Conservation (phyloP, 148 eudicot species). For the Vaccinium vitisidaea region DNA sequence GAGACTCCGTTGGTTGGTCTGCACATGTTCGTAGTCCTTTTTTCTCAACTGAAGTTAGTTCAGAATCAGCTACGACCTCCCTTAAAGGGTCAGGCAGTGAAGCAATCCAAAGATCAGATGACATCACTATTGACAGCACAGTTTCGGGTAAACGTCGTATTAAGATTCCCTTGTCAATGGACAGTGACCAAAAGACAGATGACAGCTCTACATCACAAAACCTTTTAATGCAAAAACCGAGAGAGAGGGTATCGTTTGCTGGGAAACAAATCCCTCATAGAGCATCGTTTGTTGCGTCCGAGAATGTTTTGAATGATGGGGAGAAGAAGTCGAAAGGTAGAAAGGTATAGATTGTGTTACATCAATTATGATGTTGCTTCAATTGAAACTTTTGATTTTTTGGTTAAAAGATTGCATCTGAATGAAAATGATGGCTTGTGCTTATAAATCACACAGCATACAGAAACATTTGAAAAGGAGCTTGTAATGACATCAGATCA, state of each 20-base stretch:
- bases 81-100: slow-evolving; percentile 79
- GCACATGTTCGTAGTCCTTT: slow-evolving; percentile 57
- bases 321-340: slow-evolving; percentile 46
- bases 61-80: slow-evolving; percentile 95
- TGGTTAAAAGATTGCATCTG: background rate
- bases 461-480: slow-evolving; percentile 73
- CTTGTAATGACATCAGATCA: slow-evolving; percentile 89
- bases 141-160: slow-evolving; percentile 64
- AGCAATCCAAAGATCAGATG: slow-evolving; percentile 81
- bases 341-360: slow-evolving; percentile 42
- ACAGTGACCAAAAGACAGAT: slow-evolving; percentile 72
- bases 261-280: slow-evolving; percentile 87
- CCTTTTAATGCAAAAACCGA: slow-evolving; percentile 49
- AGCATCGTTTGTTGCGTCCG: slow-evolving; percentile 41
- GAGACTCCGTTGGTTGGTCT: slow-evolving; percentile 57
- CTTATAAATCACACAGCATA: slow-evolving; percentile 43
- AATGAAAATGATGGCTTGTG: slow-evolving; percentile 17
- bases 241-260: slow-evolving; percentile 56
- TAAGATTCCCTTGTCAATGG: slow-evolving; percentile 57
- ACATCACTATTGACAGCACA: slow-evolving; percentile 79
- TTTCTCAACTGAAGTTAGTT: slow-evolving; percentile 70
- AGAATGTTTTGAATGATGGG: slow-evolving; percentile 47
- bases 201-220: slow-evolving; percentile 77
- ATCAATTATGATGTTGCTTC: slow-evolving; percentile 5
- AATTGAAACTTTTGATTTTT: slow-evolving; percentile 7